phyloP scores from a whole-genome alignment of 2,329 filamentous ascomycete species.

The Apiospora sp. region DNA sequence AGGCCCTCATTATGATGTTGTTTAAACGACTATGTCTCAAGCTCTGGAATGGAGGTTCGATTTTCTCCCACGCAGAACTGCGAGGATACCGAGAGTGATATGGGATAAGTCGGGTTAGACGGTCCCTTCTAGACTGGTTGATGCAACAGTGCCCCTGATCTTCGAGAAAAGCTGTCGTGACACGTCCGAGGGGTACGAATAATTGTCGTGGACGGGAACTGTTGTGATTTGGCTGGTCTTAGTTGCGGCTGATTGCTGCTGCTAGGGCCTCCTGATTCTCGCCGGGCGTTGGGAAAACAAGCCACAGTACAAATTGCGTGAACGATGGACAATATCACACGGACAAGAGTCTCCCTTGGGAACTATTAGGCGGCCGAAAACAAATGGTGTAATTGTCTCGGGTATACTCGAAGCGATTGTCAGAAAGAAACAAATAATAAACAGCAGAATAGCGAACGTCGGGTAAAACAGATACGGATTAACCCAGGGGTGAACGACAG shows the following conservation, averaged over 20 bases:
- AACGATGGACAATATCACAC: slow-evolving; percentile 15
- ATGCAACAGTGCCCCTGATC: slow-evolving; percentile 1
- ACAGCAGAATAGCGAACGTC: slow-evolving; percentile 21
- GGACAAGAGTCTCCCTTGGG: slow-evolving; percentile 12
- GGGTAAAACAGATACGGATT: slow-evolving; percentile 12
- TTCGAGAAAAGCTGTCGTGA: slow-evolving; percentile 23
- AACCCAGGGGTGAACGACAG: slow-evolving; percentile 18
- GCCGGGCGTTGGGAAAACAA: slow-evolving; percentile 12
- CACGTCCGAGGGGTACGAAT: slow-evolving; percentile 21
- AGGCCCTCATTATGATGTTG: slow-evolving; percentile 56
- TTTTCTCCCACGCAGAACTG: slow-evolving; percentile 28
- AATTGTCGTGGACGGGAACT: slow-evolving; percentile 23
- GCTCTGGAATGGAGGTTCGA: slow-evolving; percentile 35
- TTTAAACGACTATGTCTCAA: slow-evolving; percentile 46
- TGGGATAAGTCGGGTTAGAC: not conserved
- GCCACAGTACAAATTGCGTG: slow-evolving; percentile 20
- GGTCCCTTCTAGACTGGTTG: slow-evolving; percentile 6
- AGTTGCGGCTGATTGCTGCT: slow-evolving; percentile 14
- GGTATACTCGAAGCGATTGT: slow-evolving; percentile 20
- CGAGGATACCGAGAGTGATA: slow-evolving; percentile 11
- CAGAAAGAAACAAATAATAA: slow-evolving; percentile 1
- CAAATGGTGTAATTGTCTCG: slow-evolving; percentile 20
- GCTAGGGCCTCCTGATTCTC: slow-evolving; percentile 18
- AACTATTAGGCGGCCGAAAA: slow-evolving; percentile 12
- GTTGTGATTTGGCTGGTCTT: slow-evolving; percentile 22